These are phyloP conservation scores for Moesziomyces antarcticus DNA, from an alignment of 1,284 basidiomycete genomes.

Conservation along the genomic window DNA sequence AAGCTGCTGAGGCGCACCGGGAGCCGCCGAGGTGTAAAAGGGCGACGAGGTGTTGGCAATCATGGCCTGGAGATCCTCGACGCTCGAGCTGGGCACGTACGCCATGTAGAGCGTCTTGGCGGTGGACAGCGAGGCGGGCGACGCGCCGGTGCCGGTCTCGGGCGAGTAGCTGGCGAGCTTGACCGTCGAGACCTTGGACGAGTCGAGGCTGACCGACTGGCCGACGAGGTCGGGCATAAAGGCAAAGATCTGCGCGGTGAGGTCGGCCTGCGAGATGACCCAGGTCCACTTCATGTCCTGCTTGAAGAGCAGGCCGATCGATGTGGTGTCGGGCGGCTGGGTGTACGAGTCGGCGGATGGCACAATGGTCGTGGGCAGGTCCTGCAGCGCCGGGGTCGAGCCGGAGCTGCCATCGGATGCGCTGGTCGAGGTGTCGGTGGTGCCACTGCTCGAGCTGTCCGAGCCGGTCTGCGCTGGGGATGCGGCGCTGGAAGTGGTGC, in stretches of 20 bases:
- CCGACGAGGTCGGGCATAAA: conserved; percentile 63
- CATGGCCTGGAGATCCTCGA: conserved; percentile 37
- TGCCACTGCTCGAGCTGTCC: conserved; percentile 11
- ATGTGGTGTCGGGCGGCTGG: conserved; percentile 46
- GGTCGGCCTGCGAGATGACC: conserved; percentile 56
- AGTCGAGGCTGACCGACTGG: conserved; percentile 25
- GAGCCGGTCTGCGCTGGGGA: conserved; percentile 9
- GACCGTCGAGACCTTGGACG: conserved; percentile 50
- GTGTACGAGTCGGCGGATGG: conserved; percentile 35
- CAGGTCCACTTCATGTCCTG: conserved; percentile 58
- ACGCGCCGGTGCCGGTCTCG: conserved; percentile 11
- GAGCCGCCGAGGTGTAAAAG: conserved; percentile 52
- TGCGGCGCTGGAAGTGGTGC: conserved; percentile 18
- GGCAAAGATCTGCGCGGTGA: conserved; percentile 65
- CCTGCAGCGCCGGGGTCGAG: conserved; percentile 8
- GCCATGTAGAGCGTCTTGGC: conserved; percentile 59
- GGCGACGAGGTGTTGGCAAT: conserved; percentile 46
- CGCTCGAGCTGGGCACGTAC: conserved; percentile 48
- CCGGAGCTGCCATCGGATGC: neutral
- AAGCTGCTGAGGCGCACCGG: conserved; percentile 54
- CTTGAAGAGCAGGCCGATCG: conserved; percentile 59
- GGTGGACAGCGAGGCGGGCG: conserved; percentile 10
- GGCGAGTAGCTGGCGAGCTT: conserved; percentile 49
- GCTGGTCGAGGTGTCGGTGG: conserved; percentile 11
- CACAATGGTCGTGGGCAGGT: conserved; percentile 47